Evolutionary conservation across 192 early-diverging fungal species (phyloP).

Genomic region (Gonapodya prolifera): DNA sequence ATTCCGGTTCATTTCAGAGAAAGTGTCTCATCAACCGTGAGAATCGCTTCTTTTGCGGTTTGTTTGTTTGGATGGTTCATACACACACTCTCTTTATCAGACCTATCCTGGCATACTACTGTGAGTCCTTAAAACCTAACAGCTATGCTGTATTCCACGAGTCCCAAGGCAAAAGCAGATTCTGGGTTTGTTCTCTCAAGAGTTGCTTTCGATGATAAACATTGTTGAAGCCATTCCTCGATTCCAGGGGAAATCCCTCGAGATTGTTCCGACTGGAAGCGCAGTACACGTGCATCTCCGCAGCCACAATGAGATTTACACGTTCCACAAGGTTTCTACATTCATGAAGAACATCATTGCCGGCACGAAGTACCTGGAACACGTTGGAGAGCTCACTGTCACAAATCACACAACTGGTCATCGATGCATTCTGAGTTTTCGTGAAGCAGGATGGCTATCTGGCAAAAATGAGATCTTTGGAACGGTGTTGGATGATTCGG

Average conservation of each 20-base stretch:
- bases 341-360: not conserved
- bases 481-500: not conserved
- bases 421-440: not conserved
- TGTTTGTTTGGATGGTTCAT: not conserved
- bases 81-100: not conserved
- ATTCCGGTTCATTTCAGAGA: conserved; percentile 87
- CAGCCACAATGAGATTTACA: not conserved
- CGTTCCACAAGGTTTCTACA: not conserved
- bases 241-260: not conserved
- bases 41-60: not conserved
- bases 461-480: not conserved
- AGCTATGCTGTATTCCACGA: conserved; percentile 26
- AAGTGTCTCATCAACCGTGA: conserved; percentile 26
- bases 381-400: not conserved
- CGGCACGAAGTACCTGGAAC: conserved; percentile 3
- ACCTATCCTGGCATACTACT: conserved; percentile 4
- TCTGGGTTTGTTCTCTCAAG: conserved; percentile 55
- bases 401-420: not conserved
- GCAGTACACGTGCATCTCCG: conserved; percentile 2
- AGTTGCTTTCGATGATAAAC: not conserved
- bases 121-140: not conserved
- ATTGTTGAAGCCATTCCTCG: not conserved
- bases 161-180: conserved; percentile 82
- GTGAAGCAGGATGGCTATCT: not conserved
- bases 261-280: not conserved